Percentiles rank a stretch among this genome's conserved stretches.
Conservation (phyloP, 2,329 filamentous ascomycete genomes). For the Reticulascus tulasneorum region DNA sequence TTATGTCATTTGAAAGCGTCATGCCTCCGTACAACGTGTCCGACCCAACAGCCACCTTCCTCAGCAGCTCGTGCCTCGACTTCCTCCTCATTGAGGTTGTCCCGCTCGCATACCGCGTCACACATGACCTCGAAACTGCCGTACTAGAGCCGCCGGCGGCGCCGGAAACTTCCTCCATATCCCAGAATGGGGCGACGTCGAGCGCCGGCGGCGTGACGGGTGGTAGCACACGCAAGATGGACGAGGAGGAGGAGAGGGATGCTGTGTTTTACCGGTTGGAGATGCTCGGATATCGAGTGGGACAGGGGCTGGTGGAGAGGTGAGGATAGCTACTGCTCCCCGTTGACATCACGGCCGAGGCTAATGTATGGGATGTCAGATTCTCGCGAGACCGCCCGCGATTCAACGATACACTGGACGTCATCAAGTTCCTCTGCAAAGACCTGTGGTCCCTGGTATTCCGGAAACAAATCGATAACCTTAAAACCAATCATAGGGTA, state of each 20-base stretch:
- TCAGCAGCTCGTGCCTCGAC: conserved; percentile 84
- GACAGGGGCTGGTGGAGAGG: conserved; percentile 88
- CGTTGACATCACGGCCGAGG: background rate
- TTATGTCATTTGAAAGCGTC: conserved; percentile 75
- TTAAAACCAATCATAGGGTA: conserved; percentile 95
- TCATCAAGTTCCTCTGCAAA: conserved; percentile 98
- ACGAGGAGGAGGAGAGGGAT: conserved; percentile 80
- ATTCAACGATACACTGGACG: conserved; percentile 87
- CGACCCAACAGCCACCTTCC: conserved; percentile 71
- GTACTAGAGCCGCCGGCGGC: conserved; percentile 28
- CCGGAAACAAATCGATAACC: conserved; percentile 94
- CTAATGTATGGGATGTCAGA: conserved; percentile 33
- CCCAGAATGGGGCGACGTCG: conserved; percentile 11
- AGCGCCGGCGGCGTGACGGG: conserved; percentile 15
- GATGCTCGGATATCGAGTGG: conserved; percentile 82
- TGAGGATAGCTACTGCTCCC: conserved; percentile 35
- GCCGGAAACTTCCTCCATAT: conserved; percentile 2
- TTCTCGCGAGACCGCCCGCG: conserved; percentile 81
- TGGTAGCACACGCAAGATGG: conserved; percentile 36
- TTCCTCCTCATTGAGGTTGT: conserved; percentile 96
- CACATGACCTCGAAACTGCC: conserved; percentile 62
- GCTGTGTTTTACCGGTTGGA: conserved; percentile 83
- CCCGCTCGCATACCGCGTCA: conserved; percentile 84
- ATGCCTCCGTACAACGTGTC: conserved; percentile 65
- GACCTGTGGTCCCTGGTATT: conserved; percentile 95